Evolutionary conservation across 106 monocot species (phyloP).

Genomic region (Iris macrosiphon): DNA sequence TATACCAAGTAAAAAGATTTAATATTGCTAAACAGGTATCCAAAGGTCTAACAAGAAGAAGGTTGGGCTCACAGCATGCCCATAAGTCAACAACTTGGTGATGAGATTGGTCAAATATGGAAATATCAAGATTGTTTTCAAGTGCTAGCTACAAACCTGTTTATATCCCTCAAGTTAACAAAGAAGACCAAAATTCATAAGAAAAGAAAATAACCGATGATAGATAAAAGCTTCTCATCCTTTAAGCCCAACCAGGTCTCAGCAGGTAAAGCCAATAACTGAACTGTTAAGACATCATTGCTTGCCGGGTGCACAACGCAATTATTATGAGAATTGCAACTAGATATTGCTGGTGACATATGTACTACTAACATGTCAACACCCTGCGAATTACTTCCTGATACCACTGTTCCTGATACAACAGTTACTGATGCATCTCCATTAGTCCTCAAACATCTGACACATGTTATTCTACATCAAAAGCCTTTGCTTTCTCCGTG

Average conservation of each 20-base stretch:
- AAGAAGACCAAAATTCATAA: no score
- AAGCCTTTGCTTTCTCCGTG: slow-evolving; percentile 15
- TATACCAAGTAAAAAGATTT: no score
- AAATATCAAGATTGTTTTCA: no score
- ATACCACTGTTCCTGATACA: slow-evolving; percentile 58
- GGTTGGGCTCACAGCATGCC: no score
- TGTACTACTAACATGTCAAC: slow-evolving; percentile 82
- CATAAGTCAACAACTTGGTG: no score
- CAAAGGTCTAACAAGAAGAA: no score
- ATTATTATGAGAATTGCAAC: slow-evolving; percentile 17
- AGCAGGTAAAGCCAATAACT: slow-evolving; percentile 62
- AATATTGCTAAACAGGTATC: no score
- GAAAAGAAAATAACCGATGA: no score
- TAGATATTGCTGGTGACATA: slow-evolving; percentile 21
- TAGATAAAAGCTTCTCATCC: slow-evolving; percentile 36
- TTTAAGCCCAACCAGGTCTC: slow-evolving; percentile 57
- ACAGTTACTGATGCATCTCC: slow-evolving; percentile 36
- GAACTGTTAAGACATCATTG: slow-evolving; percentile 67
- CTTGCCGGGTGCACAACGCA: slow-evolving; percentile 41
- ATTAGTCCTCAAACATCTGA: slow-evolving; percentile 35
- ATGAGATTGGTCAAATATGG: no score
- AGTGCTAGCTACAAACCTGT: no score
- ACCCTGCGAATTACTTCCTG: slow-evolving; percentile 53
- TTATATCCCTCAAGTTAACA: no score
- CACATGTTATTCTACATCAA: slow-evolving; percentile 55